Base-by-base conservation (phyloP, 805 yeast species). In the Metschnikowia lachancei region DNA sequence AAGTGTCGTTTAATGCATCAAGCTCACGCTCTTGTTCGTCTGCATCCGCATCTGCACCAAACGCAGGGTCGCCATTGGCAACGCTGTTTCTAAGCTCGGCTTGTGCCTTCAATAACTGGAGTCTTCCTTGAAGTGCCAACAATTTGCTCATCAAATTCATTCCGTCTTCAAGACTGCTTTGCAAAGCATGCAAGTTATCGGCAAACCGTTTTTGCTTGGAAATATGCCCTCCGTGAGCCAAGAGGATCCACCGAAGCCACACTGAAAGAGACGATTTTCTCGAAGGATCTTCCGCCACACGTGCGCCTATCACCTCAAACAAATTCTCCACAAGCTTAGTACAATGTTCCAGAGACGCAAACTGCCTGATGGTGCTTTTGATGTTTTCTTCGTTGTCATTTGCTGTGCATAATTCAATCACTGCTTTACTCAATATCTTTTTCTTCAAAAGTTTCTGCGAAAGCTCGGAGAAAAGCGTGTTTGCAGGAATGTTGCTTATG, bases 221-320 rank as follows among this genome's bases (percentile, higher is more conserved):
- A 16, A 84, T 69, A 52, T 83, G 77, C 1, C 87, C 79, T 20
- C 91, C 88, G 58, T 85, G 86, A 12, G 78, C 66, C 22, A 90
- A 74, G 49, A 91, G 67, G 14, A 87, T 56, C 89, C 94, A 88
- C 63, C 87, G 86, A 43, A 91, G 71, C 97, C 97, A 92, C 4
- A 79, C 57, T 38, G 74, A 66, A 39, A 67, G 55, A 12, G 64
- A 46, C 14, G 59, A 47, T 29, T 56, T 59, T 36, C 55, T 56
- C 6, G 69, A 53, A 16, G 71, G 65, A 40, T 62, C 64, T 3
- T 39, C 39, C 2, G 69, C 56, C 4, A 71, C 66, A 26, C 57
- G 61, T 3, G 51, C 36, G 39, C 66, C 55, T 32, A 72, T 53
- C 11, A 63, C 48, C 11, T 47, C 56, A 45, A 70, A 69, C 34